Evolutionary conservation across 805 yeast genomes (phyloP).

Genomic region (Metschnikowia cubensis): DNA sequence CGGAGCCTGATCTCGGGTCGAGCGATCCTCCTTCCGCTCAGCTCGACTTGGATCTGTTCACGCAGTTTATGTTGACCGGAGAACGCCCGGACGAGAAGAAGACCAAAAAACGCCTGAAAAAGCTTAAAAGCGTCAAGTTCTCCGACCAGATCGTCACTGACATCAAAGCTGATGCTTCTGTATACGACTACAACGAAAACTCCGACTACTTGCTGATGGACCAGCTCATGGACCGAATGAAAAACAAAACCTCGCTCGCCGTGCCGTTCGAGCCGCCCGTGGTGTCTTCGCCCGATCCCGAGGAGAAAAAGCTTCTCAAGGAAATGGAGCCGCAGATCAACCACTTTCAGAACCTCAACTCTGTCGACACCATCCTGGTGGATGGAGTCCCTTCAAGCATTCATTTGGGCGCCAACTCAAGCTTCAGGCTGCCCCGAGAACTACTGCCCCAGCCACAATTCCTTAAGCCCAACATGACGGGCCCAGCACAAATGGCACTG

Average conservation of each 20-base stretch:
- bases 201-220: constrained; percentile 70
- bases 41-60: constrained; percentile 80
- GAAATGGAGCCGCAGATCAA: constrained; percentile 74
- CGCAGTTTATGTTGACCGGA: constrained; percentile 80
- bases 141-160: constrained; percentile 60
- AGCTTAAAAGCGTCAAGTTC: constrained; percentile 63
- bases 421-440: constrained; percentile 11
- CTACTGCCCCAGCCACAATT: constrained; percentile 18
- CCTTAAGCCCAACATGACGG: constrained; percentile 44
- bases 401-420: constrained; percentile 28
- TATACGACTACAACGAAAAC: constrained; percentile 18
- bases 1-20: constrained; percentile 10
- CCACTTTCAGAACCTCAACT: constrained; percentile 63
- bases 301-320: constrained; percentile 66
- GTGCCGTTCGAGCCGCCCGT: constrained; percentile 11
- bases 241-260: constrained; percentile 11
- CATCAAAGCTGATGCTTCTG: constrained; percentile 23
- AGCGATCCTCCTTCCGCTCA: constrained; percentile 24
- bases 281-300: constrained; percentile 39
- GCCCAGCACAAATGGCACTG: constrained; percentile 41
- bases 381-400: constrained; percentile 64
- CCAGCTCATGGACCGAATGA: constrained; percentile 52
- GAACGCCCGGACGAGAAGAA: constrained; percentile 52
- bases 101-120: constrained; percentile 38
- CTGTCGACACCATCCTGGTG: constrained; percentile 70